Evolutionary conservation across 768 basidiomycete genomes (phyloP).

Genomic region (Psilocybe subaeruginosa): DNA sequence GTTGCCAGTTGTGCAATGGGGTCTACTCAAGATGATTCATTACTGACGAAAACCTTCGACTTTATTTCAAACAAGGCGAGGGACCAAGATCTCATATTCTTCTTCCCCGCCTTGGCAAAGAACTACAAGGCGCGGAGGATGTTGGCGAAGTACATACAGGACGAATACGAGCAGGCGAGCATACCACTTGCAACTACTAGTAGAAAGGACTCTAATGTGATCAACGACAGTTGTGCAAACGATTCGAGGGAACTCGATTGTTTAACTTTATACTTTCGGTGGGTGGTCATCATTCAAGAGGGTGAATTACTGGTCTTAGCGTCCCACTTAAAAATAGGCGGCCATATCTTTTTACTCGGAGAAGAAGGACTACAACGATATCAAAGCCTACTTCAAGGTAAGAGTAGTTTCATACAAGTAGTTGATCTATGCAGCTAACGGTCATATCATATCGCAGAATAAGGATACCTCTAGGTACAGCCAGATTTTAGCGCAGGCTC

Average conservation of each 20-base stretch:
- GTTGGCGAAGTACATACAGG: slow-evolving; percentile 65
- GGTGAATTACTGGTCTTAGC: too few relatives aligned
- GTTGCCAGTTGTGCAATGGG: slow-evolving; percentile 63
- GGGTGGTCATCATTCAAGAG: too few relatives aligned
- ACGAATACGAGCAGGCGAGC: slow-evolving; percentile 67
- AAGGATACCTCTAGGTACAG: slow-evolving; percentile 74
- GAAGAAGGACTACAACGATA: slow-evolving; percentile 64
- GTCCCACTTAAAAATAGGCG: slow-evolving; percentile 19
- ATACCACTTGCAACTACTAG: not conserved
- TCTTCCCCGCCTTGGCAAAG: slow-evolving; percentile 56
- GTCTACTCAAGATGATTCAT: slow-evolving; percentile 52
- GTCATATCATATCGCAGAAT: slow-evolving; percentile 40
- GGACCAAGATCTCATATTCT: slow-evolving; percentile 66
- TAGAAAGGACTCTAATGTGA: not conserved
- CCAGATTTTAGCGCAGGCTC: slow-evolving; percentile 62
- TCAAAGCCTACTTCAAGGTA: slow-evolving; percentile 79
- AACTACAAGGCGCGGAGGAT: slow-evolving; percentile 61
- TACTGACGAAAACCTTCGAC: slow-evolving; percentile 66
- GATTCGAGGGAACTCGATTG: slow-evolving; percentile 65
- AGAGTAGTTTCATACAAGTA: slow-evolving; percentile 15
- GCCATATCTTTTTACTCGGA: slow-evolving; percentile 55
- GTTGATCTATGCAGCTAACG: slow-evolving; percentile 5
- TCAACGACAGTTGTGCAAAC: slow-evolving; percentile 56
- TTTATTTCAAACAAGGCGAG: slow-evolving; percentile 58
- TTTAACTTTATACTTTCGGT: not conserved